phyloP scores from a whole-genome alignment of 75 land plant genomes.

The Selaginella moellendorffii region DNA sequence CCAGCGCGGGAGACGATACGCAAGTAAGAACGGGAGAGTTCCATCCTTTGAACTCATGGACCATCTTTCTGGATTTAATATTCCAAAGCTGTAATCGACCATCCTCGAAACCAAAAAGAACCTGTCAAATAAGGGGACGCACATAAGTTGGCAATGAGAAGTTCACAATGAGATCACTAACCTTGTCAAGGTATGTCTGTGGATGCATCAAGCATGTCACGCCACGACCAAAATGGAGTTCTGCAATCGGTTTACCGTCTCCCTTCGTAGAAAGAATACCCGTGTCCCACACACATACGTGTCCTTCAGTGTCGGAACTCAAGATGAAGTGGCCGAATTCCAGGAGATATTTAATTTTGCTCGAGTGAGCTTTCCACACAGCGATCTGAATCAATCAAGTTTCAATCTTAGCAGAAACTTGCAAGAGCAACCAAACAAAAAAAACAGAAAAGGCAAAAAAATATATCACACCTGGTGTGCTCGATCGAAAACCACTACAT shows the following conservation, averaged over 20 bases:
- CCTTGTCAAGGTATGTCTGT: constrained; percentile 5
- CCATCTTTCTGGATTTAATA: neutral
- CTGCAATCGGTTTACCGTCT: neutral
- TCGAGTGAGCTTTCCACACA: neutral
- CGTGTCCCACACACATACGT: neutral
- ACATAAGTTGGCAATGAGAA: neutral
- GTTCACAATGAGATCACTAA: neutral
- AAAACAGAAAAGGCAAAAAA: neutral
- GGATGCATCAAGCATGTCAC: neutral
- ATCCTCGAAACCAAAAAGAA: constrained; percentile 12
- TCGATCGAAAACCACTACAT: constrained; percentile 68
- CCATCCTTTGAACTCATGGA: constrained; percentile 4
- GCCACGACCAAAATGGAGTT: neutral
- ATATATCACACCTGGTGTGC: constrained; percentile 57
- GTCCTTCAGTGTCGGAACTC: constrained; percentile 1
- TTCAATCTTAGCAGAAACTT: neutral
- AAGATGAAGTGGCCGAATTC: neutral
- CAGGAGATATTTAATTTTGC: constrained; percentile 2
- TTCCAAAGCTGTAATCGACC: constrained; percentile 15
- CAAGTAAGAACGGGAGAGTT: constrained; percentile 11
- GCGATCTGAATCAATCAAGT: neutral
- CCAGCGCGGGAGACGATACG: constrained; percentile 4
- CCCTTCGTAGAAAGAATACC: neutral
- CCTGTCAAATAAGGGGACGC: neutral
- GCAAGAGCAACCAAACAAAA: neutral